These are phyloP conservation scores for Daldinia bambusicola DNA, from an alignment of 495 filamentous ascomycete genomes.

Conservation along the genomic window DNA sequence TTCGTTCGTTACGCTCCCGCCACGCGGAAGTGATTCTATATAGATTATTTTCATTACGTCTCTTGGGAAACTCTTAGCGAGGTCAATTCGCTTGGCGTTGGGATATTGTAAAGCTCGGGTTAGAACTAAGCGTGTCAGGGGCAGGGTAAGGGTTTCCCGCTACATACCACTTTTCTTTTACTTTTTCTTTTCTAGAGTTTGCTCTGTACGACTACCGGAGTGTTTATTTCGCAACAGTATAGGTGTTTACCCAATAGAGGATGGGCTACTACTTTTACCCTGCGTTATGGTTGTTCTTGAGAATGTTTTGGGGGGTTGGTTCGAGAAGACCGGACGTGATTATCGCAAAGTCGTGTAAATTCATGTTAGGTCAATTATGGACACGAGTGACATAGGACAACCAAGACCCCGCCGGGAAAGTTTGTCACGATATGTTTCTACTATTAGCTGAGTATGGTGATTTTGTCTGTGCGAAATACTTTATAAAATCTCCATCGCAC, in stretches of 20 bases:
- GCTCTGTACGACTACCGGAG: conserved; percentile 16
- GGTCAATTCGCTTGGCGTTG: neutral
- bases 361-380: neutral
- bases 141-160: neutral
- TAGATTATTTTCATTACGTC: neutral
- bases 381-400: neutral
- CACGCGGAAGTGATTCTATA: neutral
- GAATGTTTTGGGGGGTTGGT: neutral
- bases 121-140: neutral
- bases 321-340: neutral
- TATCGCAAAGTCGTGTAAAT: neutral
- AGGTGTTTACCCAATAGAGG: conserved; percentile 27
- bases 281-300: neutral
- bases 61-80: neutral
- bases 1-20: conserved; percentile 74
- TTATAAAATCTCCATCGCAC: no score
- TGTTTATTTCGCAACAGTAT: conserved; percentile 19
- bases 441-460: no score
- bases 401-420: neutral
- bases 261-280: neutral
- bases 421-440: neutral
- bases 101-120: neutral
- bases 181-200: neutral
- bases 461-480: no score
- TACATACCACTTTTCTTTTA: neutral